Percentiles rank a stretch among this genome's conserved stretches.
Conservation (phyloP, 176 grass and related monocot genomes). For the Canna indica region DNA sequence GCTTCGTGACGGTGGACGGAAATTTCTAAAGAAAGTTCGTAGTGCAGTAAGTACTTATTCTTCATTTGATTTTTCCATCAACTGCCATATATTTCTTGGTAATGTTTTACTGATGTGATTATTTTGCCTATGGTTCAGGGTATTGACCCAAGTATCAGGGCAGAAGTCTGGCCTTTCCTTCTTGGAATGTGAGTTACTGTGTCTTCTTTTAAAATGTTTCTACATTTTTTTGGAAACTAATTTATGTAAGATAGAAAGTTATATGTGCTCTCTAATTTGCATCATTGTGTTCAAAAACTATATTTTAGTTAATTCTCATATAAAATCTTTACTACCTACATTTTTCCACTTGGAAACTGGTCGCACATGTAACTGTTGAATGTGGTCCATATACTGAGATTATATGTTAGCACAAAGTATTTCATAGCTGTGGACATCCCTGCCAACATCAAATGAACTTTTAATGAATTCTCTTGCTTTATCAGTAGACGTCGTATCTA, state of each 20-base stretch:
- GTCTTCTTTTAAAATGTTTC: neutral
- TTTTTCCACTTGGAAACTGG: neutral
- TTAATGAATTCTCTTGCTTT: neutral
- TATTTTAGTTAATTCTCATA: neutral
- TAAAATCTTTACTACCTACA: neutral
- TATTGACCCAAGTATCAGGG: constrained; percentile 60
- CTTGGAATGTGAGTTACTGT: constrained; percentile 65
- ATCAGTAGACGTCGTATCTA: neutral
- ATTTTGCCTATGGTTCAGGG: constrained; percentile 39
- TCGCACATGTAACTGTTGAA: neutral
- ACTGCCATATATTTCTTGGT: neutral
- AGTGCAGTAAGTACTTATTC: constrained; percentile 45
- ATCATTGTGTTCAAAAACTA: neutral
- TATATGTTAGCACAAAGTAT: neutral
- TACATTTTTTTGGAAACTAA: neutral
- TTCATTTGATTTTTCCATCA: neutral
- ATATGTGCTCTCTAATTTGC: neutral
- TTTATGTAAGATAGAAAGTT: neutral
- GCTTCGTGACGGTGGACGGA: constrained; percentile 49
- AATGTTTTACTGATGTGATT: neutral
- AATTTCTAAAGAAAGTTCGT: constrained; percentile 75
- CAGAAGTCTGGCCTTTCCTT: constrained; percentile 85
- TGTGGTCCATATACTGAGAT: too few relatives aligned
- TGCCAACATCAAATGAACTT: neutral
- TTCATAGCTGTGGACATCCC: neutral